Evolutionary conservation across 768 basidiomycete genomes (phyloP).

Genomic region (Kwoniella mangroviensis): DNA sequence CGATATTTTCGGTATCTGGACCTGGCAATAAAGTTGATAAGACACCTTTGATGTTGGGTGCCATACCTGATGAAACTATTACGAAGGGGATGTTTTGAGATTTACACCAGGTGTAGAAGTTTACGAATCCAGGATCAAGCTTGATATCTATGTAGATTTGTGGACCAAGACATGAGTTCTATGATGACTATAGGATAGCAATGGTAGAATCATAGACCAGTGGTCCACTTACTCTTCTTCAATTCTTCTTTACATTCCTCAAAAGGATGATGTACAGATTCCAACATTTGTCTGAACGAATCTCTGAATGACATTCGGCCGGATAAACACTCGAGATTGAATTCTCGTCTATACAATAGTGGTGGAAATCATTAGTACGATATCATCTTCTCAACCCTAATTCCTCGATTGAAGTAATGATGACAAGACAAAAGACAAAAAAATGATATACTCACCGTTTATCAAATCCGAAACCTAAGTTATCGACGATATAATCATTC

Average conservation of each 20-base stretch:
- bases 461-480: constrained; percentile 79
- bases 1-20: constrained; percentile 74
- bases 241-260: constrained; percentile 82
- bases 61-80: constrained; percentile 95
- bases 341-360: constrained; percentile 60
- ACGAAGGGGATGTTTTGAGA: constrained; percentile 79
- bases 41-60: constrained; percentile 87
- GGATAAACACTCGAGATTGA: constrained; percentile 73
- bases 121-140: constrained; percentile 85
- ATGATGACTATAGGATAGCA: no score
- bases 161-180: no score
- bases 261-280: constrained; percentile 75
- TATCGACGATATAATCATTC: constrained; percentile 92
- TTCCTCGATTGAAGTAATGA: no score
- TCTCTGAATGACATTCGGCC: constrained; percentile 79
- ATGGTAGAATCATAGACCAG: no score
- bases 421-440: background rate
- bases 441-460: constrained; percentile 61
- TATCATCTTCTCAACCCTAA: background rate
- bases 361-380: background rate
- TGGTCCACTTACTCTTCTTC: constrained; percentile 69
- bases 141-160: no score
- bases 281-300: constrained; percentile 82
- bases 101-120: constrained; percentile 85
- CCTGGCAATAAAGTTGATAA: constrained; percentile 79